Conservation (phyloP, 768 basidiomycete species). For the Agaricus sinodeliciosus region DNA sequence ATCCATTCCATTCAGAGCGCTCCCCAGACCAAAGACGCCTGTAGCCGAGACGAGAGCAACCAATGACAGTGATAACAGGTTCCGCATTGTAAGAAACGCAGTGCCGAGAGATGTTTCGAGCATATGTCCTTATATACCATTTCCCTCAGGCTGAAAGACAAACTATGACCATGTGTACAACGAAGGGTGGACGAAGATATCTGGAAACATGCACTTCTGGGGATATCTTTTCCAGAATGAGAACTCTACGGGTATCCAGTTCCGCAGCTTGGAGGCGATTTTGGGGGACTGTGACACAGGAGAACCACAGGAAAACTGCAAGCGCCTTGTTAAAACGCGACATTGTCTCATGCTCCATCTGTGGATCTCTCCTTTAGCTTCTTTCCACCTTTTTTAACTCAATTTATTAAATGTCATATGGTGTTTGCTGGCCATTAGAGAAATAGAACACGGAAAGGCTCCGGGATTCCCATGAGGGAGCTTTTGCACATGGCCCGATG, state of each 20-base stretch:
- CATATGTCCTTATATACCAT: constrained; percentile 1
- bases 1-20: constrained; percentile 32
- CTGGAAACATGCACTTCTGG: constrained; percentile 1
- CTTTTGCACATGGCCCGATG: constrained; percentile 1
- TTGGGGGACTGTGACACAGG: no score
- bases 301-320: neutral
- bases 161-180: neutral
- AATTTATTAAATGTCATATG: neutral
- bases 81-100: constrained; percentile 14
- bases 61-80: constrained; percentile 14
- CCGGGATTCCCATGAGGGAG: neutral
- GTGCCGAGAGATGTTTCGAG: neutral
- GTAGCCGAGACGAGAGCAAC: constrained; percentile 13
- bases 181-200: neutral
- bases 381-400: neutral
- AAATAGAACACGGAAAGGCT: neutral
- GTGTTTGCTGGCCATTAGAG: neutral
- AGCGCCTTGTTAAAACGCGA: neutral
- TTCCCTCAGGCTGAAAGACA: neutral
- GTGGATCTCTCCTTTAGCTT: neutral
- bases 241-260: neutral
- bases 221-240: neutral
- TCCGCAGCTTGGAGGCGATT: neutral
- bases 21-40: constrained; percentile 16
- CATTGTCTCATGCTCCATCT: constrained; percentile 1